These are phyloP conservation scores for Penicillium sp. DNA, from an alignment of 2,329 filamentous ascomycete species.

Conservation along the genomic window DNA sequence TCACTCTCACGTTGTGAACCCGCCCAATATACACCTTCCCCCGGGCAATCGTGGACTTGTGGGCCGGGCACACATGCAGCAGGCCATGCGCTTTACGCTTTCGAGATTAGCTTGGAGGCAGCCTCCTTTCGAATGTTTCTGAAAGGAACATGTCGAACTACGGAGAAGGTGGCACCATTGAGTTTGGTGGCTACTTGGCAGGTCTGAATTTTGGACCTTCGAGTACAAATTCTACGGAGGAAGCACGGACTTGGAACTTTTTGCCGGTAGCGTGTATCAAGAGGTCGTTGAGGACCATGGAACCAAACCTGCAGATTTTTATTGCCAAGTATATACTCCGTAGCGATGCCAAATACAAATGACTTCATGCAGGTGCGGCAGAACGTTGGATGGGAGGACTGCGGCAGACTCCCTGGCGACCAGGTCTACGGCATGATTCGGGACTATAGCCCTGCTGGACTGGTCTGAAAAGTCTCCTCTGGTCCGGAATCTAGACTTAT, in stretches of 20 bases:
- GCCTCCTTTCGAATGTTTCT: slow-evolving; percentile 3
- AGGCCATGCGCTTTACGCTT: slow-evolving; percentile 4
- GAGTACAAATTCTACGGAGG: background rate
- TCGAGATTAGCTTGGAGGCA: slow-evolving; percentile 7
- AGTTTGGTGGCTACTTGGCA: slow-evolving; percentile 5
- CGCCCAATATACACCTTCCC: background rate
- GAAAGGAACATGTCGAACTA: slow-evolving; percentile 10
- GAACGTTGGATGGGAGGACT: background rate
- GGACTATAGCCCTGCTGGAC: background rate
- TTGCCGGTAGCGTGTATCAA: background rate
- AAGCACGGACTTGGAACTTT: background rate
- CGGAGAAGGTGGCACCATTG: background rate
- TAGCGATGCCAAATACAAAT: background rate
- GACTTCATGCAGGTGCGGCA: background rate
- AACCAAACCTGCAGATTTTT: background rate
- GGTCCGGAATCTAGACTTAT: background rate
- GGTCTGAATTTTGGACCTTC: background rate
- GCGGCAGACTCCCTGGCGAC: background rate
- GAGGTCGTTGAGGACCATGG: background rate
- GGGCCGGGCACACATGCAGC: slow-evolving; percentile 8
- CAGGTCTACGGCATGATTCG: slow-evolving; percentile 1
- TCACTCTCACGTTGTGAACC: slow-evolving; percentile 8
- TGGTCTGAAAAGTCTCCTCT: background rate
- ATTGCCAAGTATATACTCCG: background rate
- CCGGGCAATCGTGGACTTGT: slow-evolving; percentile 11